These are phyloP conservation scores for Chaetomium sp. DNA, from an alignment of 2,329 filamentous ascomycete genomes.

Conservation along the genomic window DNA sequence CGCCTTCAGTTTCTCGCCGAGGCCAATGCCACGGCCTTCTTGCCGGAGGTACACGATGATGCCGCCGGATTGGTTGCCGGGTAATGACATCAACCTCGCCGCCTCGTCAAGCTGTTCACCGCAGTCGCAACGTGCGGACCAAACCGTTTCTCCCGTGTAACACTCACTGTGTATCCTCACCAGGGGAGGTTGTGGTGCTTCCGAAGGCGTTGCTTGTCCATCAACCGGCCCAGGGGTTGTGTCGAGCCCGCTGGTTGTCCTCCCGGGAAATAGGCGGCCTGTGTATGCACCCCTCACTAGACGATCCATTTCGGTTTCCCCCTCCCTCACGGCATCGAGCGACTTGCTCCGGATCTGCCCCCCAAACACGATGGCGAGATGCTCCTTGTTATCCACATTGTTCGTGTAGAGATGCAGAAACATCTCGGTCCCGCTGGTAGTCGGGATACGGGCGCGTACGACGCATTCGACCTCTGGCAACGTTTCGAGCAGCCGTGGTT, in stretches of 20 bases:
- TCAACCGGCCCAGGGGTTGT: background rate
- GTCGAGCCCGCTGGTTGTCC: conserved; percentile 64
- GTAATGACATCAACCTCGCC: conserved; percentile 81
- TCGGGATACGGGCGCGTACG: conserved; percentile 90
- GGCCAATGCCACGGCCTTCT: conserved; percentile 89
- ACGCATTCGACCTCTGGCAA: conserved; percentile 87
- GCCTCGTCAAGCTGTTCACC: conserved; percentile 97
- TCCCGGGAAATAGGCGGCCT: conserved; percentile 77
- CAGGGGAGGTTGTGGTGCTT: conserved; percentile 50
- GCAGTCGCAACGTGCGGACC: conserved; percentile 96
- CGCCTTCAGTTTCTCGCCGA: conserved; percentile 93
- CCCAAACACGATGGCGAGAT: conserved; percentile 94
- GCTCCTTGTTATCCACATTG: conserved; percentile 88
- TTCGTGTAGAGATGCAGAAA: conserved; percentile 94
- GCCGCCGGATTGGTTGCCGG: conserved; percentile 58
- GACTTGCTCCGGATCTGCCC: conserved; percentile 69
- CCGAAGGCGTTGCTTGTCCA: background rate
- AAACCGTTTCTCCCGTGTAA: conserved; percentile 97
- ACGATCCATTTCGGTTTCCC: conserved; percentile 80
- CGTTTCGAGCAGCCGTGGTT: conserved; percentile 64
- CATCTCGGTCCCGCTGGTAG: conserved; percentile 88
- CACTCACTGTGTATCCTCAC: conserved; percentile 97
- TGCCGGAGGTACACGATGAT: conserved; percentile 95
- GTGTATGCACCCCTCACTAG: conserved; percentile 94
- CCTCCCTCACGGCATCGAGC: conserved; percentile 63